Evolutionary conservation across 1,139 yeast genomes (phyloP).

Genomic region (Taiozyma sp.): DNA sequence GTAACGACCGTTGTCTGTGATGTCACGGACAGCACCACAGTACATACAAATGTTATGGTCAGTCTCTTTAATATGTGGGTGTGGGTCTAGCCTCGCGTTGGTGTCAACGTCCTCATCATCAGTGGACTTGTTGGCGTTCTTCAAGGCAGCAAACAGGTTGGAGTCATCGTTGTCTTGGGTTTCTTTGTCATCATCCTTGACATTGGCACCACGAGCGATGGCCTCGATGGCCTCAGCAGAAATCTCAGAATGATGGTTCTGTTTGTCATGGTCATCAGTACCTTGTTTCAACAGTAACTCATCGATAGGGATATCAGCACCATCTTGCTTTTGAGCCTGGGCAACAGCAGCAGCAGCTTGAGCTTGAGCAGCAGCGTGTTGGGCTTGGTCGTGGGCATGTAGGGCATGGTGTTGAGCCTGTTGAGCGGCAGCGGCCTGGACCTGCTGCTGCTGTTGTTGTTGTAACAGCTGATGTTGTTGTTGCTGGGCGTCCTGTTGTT

Average conservation of each 20-base stretch:
- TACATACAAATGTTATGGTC: conserved; percentile 13
- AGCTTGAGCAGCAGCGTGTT: conserved; percentile 18
- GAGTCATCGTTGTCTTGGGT: conserved; percentile 8
- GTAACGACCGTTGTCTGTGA: conserved; percentile 22
- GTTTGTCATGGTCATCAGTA: conserved; percentile 4
- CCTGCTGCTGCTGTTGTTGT: conserved; percentile 10
- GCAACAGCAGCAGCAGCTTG: conserved; percentile 7
- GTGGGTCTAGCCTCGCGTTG: conserved; percentile 2
- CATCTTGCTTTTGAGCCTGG: conserved; percentile 12
- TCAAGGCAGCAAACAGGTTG: conserved; percentile 13
- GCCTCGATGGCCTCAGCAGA: conserved; percentile 9
- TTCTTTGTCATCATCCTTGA: conserved; percentile 2
- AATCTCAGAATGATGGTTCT: conserved; percentile 3
- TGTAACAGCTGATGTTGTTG: conserved; percentile 12
- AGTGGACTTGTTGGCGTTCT: conserved; percentile 7
- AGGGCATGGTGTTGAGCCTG: conserved; percentile 2
- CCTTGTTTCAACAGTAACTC: conserved; percentile 21
- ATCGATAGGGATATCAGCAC: conserved; percentile 23
- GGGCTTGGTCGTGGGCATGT: conserved; percentile 1
- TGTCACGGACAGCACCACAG: conserved; percentile 18
- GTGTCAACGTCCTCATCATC: neutral
- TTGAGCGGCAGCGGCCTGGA: conserved; percentile 6
- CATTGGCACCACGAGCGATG: conserved; percentile 4
- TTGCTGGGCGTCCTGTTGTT: conserved; percentile 6
- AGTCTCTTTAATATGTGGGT: conserved; percentile 15